These are phyloP conservation scores for Phyllosticta capitalensis DNA, from an alignment of 2,329 filamentous ascomycete species.

Conservation along the genomic window DNA sequence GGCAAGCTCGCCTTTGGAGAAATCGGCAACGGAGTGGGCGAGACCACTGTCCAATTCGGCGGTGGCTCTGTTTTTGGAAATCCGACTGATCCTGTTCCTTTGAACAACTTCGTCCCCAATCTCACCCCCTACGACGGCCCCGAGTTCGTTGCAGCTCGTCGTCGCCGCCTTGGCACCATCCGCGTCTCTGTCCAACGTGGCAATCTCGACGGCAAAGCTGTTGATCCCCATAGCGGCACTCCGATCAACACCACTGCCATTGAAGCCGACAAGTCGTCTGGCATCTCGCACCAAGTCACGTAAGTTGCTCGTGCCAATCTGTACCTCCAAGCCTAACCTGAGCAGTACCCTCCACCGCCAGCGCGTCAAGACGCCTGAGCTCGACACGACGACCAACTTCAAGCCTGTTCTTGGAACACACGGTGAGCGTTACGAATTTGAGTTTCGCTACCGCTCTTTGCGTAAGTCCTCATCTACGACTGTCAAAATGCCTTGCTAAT, in stretches of 20 bases:
- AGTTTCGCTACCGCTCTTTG: constrained; percentile 3
- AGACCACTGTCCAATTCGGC: not conserved
- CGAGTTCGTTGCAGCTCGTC: not conserved
- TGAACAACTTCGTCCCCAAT: not conserved
- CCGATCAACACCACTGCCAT: not conserved
- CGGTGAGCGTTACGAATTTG: not conserved
- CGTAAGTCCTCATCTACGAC: not conserved
- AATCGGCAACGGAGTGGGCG: not conserved
- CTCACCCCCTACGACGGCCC: not conserved
- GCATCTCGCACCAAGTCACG: constrained; percentile 3
- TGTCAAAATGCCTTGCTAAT: no score
- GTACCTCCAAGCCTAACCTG: not conserved
- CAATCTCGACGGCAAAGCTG: no score
- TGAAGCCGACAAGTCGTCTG: not conserved
- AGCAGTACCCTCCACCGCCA: not conserved
- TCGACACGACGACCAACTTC: not conserved
- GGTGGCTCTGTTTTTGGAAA: not conserved
- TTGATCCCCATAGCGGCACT: no score
- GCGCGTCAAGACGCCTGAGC: not conserved
- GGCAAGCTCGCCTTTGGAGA: constrained; percentile 2
- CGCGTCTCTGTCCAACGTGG: constrained; percentile 7
- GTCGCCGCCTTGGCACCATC: not conserved
- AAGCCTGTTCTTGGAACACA: not conserved
- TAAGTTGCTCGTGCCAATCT: not conserved
- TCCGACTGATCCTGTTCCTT: not conserved